These are phyloP conservation scores for Wickerhamiella vanderwaltii DNA, from an alignment of 805 yeast genomes.

Conservation along the genomic window DNA sequence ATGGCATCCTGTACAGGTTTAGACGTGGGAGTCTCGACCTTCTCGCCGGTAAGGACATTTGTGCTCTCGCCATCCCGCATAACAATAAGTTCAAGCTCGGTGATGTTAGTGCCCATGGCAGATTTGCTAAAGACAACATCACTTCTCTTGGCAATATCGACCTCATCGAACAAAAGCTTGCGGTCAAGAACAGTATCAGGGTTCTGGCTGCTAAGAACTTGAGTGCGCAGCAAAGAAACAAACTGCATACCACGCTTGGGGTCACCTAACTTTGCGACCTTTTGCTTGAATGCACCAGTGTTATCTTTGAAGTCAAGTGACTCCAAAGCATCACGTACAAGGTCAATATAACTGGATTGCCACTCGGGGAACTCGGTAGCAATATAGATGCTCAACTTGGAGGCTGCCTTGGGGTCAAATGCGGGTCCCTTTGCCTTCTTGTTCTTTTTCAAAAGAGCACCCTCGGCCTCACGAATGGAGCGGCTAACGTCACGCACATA, in stretches of 20 bases:
- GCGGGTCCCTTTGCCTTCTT: slow-evolving; percentile 74
- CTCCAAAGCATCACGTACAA: slow-evolving; percentile 61
- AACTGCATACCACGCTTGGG: slow-evolving; percentile 99
- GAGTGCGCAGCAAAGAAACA: slow-evolving; percentile 71
- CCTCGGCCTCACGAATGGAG: slow-evolving; percentile 87
- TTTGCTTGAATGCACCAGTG: slow-evolving; percentile 29
- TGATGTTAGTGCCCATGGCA: slow-evolving; percentile 46
- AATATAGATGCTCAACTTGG: slow-evolving; percentile 57
- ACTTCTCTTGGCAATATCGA: slow-evolving; percentile 46
- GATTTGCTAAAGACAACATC: slow-evolving; percentile 47
- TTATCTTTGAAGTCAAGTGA: slow-evolving; percentile 26
- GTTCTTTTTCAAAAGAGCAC: slow-evolving; percentile 61
- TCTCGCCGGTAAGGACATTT: slow-evolving; percentile 56
- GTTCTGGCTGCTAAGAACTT: slow-evolving; percentile 40
- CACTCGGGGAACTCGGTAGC: slow-evolving; percentile 84
- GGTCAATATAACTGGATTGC: slow-evolving; percentile 67
- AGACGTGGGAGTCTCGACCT: slow-evolving; percentile 50
- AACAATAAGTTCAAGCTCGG: slow-evolving; percentile 46
- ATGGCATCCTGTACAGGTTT: slow-evolving; percentile 72
- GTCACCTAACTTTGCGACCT: slow-evolving; percentile 40
- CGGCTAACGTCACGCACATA: slow-evolving; percentile 72
- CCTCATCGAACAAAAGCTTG: slow-evolving; percentile 72
- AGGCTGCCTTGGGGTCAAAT: slow-evolving; percentile 62
- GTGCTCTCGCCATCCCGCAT: slow-evolving; percentile 61
- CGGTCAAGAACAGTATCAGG: slow-evolving; percentile 79